Base-by-base conservation (phyloP, 805 yeast genomes). In the Metschnikowia reukaufii region DNA sequence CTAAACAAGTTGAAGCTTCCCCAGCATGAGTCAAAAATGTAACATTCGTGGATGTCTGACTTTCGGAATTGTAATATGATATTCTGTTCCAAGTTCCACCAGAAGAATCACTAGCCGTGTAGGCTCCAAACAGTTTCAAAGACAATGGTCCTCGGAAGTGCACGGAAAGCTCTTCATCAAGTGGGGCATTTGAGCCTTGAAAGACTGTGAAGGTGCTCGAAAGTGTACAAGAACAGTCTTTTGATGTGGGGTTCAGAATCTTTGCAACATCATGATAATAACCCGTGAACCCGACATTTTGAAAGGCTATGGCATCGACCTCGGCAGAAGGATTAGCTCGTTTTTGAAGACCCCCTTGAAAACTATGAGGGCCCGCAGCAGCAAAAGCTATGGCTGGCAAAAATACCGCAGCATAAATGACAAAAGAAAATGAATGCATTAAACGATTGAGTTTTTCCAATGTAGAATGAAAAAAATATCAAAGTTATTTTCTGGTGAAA, bases 81-180 rank as follows among this genome's bases (percentile, higher is more conserved):
- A 60, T 57, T 65, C 91, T 77, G 16, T 63, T 51, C 88, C 89
- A 86, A 31, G 68, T 68, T 19, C 74, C 72, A 17, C 74, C 63
- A 29, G 72, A 60, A 52, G 38, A 47, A 56, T 55, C 56, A 27
- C 64, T 62, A 13, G 82, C 55, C n/a, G 73, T 72, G 60, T 82
- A 86, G 55, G 69, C 82, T 4, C 81, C 91, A 60, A 85, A 86
- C 56, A 78, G 75, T 49, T 68, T 64, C 58, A 86, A 70, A 13
- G 75, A 67, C 49, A 86, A 62, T 8, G 94, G 94, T 37, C 94
- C 94, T 68, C 94, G 77, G 63, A 86, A 79, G 62, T 86, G 94
- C 13, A 86, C 88, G 4, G 89, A 82, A 20, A 86, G 70, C 61
- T 82, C 90, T 55, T 77, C 83, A 61, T 84, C 69, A 33, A 85